These are phyloP conservation scores for Amyloporia xantha DNA, from an alignment of 768 basidiomycete species.

Conservation along the genomic window DNA sequence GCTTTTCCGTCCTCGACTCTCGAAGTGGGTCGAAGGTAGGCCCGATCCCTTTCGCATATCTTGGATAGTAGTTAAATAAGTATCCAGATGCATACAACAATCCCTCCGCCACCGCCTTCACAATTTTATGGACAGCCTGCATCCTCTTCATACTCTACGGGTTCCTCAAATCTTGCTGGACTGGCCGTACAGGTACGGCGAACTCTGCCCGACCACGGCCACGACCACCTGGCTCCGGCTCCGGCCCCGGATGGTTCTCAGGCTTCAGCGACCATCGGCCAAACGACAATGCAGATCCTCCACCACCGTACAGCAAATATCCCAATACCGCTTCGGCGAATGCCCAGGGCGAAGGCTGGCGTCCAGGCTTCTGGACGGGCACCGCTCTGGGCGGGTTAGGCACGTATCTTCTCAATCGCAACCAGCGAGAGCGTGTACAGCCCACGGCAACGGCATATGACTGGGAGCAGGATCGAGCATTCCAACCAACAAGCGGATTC, in stretches of 20 bases:
- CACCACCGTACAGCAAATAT: conserved; percentile 51
- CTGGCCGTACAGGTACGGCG: conserved; percentile 24
- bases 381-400: conserved; percentile 68
- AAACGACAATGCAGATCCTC: conserved; percentile 27
- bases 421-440: conserved; percentile 17
- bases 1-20: conserved; percentile 9
- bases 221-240: conserved; percentile 26
- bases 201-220: conserved; percentile 21
- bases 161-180: conserved; percentile 49
- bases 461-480: conserved; percentile 46
- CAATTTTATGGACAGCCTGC: conserved; percentile 48
- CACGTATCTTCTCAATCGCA: conserved; percentile 44
- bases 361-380: conserved; percentile 84
- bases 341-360: conserved; percentile 35
- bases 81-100: conserved; percentile 39
- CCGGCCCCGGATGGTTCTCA: conserved; percentile 48
- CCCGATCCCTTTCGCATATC: neutral
- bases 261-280: conserved; percentile 32
- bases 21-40: conserved; percentile 13
- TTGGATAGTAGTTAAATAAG: too few species aligned
- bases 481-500: conserved; percentile 21
- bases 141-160: conserved; percentile 50
- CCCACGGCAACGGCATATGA: conserved; percentile 38
- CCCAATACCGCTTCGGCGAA: conserved; percentile 3
- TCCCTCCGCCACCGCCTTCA: conserved; percentile 43